Base-by-base conservation (phyloP, 2,329 filamentous ascomycete species). In the Neopestalotiopsis sp. region DNA sequence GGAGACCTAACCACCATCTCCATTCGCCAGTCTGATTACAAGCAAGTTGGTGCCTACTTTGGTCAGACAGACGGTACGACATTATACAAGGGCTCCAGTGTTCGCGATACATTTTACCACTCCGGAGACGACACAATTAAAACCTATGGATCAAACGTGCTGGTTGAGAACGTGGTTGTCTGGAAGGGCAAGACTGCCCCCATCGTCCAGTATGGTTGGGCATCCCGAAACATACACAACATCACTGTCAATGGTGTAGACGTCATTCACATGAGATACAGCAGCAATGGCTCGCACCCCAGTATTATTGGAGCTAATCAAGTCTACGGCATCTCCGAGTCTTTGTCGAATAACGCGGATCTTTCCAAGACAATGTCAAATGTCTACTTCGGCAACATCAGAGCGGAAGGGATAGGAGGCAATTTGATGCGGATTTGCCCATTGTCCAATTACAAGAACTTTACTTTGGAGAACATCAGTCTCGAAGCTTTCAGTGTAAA, bases 11-110 rank as follows among this genome's bases (percentile, higher is more conserved):
- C 75, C 64, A 69, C 66, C 4, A 69, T 76, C 34, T 69, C 71
- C n/a, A 73, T 76, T 45, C 66, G 74, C 20, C 72, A 72, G 10
- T 74, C 67, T 1, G 80, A 81, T 66, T 81, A 80, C 70, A 81
- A 81, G 71, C 80, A 81, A 69, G 80, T 81, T 40, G 79, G 80
- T 10, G 77, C 79, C 12, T 81, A 77, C 69, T 81, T 77, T 66
- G 71, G 71, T 28, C 80, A 81, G 70, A 81, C 80, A 1, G 80
- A 81, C 69, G 79, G 79, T 24, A 76, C 75, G 49, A 73, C 80
- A 56, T 74, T 80, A 62, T 81, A 81, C 67, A 68, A 78, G 0
- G 75, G 75, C 52, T 72, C 74, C 13, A 45, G 4, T 34, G 73
- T 79, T 24, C 71, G 69, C 14, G 76, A 80, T 66, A 75, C 78